Evolutionary conservation across 2,329 filamentous ascomycete species (phyloP), one percentile per base, ranked within the genome.

Genomic region (Aspergillus carbonarius): DNA sequence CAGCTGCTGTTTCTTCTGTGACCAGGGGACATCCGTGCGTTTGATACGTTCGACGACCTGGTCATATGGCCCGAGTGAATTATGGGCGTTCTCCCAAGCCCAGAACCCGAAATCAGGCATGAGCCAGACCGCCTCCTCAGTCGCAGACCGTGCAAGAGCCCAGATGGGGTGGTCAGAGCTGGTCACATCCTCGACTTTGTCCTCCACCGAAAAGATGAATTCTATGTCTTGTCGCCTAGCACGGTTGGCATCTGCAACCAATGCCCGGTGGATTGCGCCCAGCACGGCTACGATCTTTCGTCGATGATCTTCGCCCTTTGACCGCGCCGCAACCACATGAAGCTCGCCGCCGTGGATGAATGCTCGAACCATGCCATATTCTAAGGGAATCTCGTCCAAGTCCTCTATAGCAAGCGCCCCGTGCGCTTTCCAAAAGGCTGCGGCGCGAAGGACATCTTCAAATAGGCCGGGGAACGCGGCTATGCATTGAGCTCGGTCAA

Each of bases 61-160:
- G 50, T 73, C 68, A 47, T 70, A 76, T 0, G 74, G 72, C 0
- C 74, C 74, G 32, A 76, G 72, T 12, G 66, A 64, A 37, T 73
- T 75, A 2, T 67, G 60, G 1, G 60, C 59, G 30, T 75, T 74
- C 10, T 79, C 78, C 79, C 79, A 82, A 4, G 76, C 74, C 78
- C 79, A 83, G 67, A 78, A 82, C 48, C 79, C 80, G 66, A 82
- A 82, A 61, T 83, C 81, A 0, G 81, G 80, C 63, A 82, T 82
- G 15, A 83, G 68, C 80, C 81, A 83, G 37, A 76, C 73, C 1
- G 77, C 72, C 44, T 75, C 69, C 54, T 80, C 76, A 12, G 72
- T 72, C 0, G 72, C 64, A 20, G 66, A 72, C n/a, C 70, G 69
- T 1, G 76, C 73, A 60, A 78, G 78, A 10, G 74, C 75, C 80